Evolutionary conservation across 768 basidiomycete genomes (phyloP), one percentile per base, ranked within the genome.

Genomic region (Paxillus rubicundulus): DNA sequence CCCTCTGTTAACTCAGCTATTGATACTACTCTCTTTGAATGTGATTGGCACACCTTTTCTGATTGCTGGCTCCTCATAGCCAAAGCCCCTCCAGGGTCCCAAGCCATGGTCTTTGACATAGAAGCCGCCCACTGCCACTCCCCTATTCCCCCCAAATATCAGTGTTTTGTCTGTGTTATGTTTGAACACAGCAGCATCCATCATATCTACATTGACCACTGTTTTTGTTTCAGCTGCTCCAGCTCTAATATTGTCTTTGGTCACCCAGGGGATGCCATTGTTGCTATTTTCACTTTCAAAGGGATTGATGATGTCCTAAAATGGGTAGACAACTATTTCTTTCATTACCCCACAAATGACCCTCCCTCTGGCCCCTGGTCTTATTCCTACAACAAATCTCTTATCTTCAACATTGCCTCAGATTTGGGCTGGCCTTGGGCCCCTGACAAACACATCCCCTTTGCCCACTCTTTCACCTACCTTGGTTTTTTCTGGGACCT

Each of bases 81-180:
- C n/a, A n/a, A n/a, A n/a, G n/a, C n/a, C n/a, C n/a, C n/a, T n/a
- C n/a, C n/a, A n/a, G n/a, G n/a, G n/a, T 64, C 61, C 28, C 28
- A 48, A 12, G 74, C 72, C 2, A 72, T 75, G 0, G 69, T 70
- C 0, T 72, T 75, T 59, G 70, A 79, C 52, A 69, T 79, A 13
- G 61, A 61, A 1, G 58, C 74, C 4, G 76, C 75, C 0, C 76
- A 74, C 53, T 58, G 72, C 2, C 55, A 68, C 3, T 72, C 65
- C 0, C 76, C 75, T 1, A 59, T 74, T 0, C 18, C 38, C 6
- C 55, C 55, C 2, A 33, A 49, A 32, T 34, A 54, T 21, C 24
- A 41, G 9, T 17, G 9, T 20, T 20, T 34, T 39, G 45, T 45
- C 14, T 45, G 43, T 2, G 20, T 45, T 9, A 45, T 32, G 16